These are phyloP conservation scores for Byssochlamys sp. DNA, from an alignment of 2,329 filamentous ascomycete species.

Conservation along the genomic window DNA sequence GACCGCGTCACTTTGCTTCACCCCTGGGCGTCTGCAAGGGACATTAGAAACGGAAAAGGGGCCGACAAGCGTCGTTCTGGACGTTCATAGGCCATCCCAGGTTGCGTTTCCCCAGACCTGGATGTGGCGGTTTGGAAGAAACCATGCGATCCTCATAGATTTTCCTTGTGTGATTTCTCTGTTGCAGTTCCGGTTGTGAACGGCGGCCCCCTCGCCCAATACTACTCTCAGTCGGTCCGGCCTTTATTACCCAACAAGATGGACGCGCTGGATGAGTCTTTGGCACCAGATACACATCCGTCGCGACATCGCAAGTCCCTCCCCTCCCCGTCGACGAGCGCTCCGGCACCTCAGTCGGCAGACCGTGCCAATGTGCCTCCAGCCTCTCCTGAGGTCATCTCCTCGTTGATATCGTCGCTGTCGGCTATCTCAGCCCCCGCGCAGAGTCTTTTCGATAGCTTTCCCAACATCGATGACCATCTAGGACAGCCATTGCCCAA, in stretches of 20 bases:
- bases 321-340: conserved; percentile 18
- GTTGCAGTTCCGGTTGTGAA: background rate
- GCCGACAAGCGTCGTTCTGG: background rate
- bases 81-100: background rate
- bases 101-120: background rate
- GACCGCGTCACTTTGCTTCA: background rate
- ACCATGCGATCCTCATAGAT: background rate
- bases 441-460: conserved; percentile 58
- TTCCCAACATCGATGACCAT: conserved; percentile 35
- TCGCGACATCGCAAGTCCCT: conserved; percentile 40
- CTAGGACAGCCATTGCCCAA: conserved; percentile 27
- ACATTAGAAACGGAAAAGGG: background rate
- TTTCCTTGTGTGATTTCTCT: background rate
- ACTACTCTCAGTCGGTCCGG: background rate
- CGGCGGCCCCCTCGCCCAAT: background rate
- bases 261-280: conserved; percentile 21
- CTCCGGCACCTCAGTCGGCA: conserved; percentile 13
- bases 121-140: background rate
- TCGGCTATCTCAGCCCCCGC: conserved; percentile 54
- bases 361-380: conserved; percentile 27
- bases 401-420: conserved; percentile 53
- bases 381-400: conserved; percentile 44
- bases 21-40: conserved; percentile 7
- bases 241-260: background rate
- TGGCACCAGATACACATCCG: conserved; percentile 21